Base-by-base conservation (phyloP, 495 filamentous ascomycete species). In the Darksidea phi region DNA sequence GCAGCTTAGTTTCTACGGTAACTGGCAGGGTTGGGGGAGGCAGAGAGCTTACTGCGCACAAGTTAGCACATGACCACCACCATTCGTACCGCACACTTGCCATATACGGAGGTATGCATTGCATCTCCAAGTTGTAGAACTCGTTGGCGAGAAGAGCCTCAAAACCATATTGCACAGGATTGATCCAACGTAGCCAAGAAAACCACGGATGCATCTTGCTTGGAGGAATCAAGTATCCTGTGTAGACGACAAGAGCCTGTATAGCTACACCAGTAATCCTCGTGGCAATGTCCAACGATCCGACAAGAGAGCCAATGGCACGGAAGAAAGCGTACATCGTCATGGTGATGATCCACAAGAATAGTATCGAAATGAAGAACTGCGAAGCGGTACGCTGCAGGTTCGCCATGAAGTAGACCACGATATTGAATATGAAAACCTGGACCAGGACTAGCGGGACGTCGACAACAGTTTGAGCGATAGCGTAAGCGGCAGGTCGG, bases 311-410 rank as follows among this genome's bases (percentile, higher is more conserved):
- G 0, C 88, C 89, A 23, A 93, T 73, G 26, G 87, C 78, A 48
- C 91, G 80, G 75, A 94, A 95, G 65, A 94, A 86, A 0, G 89
- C 82, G 58, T 88, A 91, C 78, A 89, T 88, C 0, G 82, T 83
- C 80, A 94, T 83, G 0, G 88, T 91, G 1, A 87, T 71, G 1
- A 75, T 73, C 58, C 71, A 79, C 0, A 79, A 61, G 56, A 90
- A 81, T 1, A 93, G 73, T 3, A 88, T 70, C 42, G 78, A 83
- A 61, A 92, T 95, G 72, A 96, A 95, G 74, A 95, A 96, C 54
- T 92, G 88, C 2, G 87, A 89, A 5, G 89, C 74, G 0, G 85
- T 85, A 24, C 84, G 75, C 25, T 81, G 74, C 12, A 96, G 82
- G 24, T 83, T 80, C 7, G 83, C 59, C 86, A 91, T 90, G 67